Percentiles rank a stretch among this genome's conserved stretches.
Evolutionary conservation across 1,139 yeast genomes (phyloP).

Genomic region (Pichia sp.): DNA sequence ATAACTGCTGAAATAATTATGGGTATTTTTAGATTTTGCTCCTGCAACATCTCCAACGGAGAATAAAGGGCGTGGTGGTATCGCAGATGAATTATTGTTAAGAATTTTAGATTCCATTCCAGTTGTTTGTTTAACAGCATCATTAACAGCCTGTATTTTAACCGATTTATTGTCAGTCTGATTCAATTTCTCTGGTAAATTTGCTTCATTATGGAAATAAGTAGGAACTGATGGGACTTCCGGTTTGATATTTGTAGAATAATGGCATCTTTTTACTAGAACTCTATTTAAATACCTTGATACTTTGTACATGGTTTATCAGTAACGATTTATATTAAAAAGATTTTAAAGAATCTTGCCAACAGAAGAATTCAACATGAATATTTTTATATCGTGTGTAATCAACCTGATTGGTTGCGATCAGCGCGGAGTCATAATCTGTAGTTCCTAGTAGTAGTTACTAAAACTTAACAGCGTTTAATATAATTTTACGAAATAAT

Average conservation of each 20-base stretch:
- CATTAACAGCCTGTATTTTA: too few relatives aligned
- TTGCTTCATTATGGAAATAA: constrained; percentile 12
- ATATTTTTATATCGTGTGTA: too few relatives aligned
- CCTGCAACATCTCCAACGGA: neutral
- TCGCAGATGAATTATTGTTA: too few relatives aligned
- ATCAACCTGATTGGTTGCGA: neutral
- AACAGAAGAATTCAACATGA: neutral
- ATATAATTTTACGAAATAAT: neutral
- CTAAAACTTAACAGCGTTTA: neutral
- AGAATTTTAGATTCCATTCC: too few relatives aligned
- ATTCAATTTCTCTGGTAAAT: constrained; percentile 4
- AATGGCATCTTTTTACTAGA: neutral
- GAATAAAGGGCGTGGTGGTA: neutral
- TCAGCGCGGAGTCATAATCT: too few relatives aligned
- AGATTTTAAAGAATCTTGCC: neutral
- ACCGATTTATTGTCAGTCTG: too few relatives aligned
- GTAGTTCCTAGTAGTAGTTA: too few relatives aligned
- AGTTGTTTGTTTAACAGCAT: too few relatives aligned
- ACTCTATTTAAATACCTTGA: too few relatives aligned
- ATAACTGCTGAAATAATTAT: constrained; percentile 6
- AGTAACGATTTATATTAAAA: too few relatives aligned
- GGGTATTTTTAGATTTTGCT: constrained; percentile 1
- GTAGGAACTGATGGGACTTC: constrained; percentile 1
- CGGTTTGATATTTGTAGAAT: neutral
- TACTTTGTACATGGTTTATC: neutral